Percentiles rank a stretch among this genome's conserved stretches.
Evolutionary conservation across 164 flowering plant genomes (phyloP).

Genomic region (Cinnamomum micranthum): DNA sequence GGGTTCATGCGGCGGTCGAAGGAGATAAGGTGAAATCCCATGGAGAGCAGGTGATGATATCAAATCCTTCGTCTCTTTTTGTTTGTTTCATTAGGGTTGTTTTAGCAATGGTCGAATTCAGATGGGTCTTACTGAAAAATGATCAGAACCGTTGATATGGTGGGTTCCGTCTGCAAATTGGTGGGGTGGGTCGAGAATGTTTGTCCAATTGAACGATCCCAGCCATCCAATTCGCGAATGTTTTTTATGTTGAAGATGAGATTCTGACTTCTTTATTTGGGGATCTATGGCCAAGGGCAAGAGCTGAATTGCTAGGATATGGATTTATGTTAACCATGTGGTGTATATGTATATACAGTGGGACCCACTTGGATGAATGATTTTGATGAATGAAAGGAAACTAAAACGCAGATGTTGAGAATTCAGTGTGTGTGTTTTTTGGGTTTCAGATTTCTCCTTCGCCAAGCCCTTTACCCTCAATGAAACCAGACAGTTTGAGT

Average conservation of each 20-base stretch:
- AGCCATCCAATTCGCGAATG: background rate
- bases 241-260: no score
- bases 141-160: background rate
- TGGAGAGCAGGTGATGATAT: background rate
- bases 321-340: background rate
- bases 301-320: background rate
- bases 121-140: background rate
- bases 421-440: background rate
- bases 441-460: slow-evolving; percentile 19
- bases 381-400: background rate
- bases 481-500: background rate
- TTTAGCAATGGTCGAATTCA: no score
- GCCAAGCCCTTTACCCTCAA: slow-evolving; percentile 20
- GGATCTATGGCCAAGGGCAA: background rate
- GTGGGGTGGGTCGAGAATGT: background rate
- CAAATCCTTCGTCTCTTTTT: background rate
- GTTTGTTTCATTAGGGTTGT: background rate
- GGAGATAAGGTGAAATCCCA: background rate
- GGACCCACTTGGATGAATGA: background rate
- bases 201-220: background rate
- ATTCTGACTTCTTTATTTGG: background rate
- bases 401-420: background rate
- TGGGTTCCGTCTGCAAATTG: background rate
- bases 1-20: slow-evolving; percentile 3
- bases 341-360: background rate